Base-by-base conservation (phyloP, 306 rosid species). In the Vicia sativa region DNA sequence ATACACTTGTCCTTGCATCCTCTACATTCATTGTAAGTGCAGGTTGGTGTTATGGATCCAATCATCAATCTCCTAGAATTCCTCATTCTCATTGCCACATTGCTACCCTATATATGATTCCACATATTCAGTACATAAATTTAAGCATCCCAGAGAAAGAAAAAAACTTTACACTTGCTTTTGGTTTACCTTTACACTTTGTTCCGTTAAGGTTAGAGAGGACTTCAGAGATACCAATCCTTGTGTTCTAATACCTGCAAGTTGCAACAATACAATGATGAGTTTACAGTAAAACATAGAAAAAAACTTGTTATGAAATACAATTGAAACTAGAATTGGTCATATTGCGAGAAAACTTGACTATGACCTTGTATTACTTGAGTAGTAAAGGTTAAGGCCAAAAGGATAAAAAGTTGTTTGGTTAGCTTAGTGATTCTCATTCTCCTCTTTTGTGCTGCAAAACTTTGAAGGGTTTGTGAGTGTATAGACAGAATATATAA, bases 1-100 rank as follows among this genome's bases (percentile, higher is more conserved):
- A 83, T 86, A 84, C 99, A 93, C 67, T 63, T 88, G 83, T 65
- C 83, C 63, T 84, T 93, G 82, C 99, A 93, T 1, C 90, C 92
- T 83, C 89, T 86, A 60, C 99, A 93, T 55, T 93, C 99, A 81
- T 93, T 93, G 65, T 83, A 90, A 29, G 99, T 88, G 62, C 97
- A 93, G 18, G 79, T 90, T 74, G 99, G 99, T 44, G 97, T 91
- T 11, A 97, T 93, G 28, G 99, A 93, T 63, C 99, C 99, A 68
- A 93, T 93, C 97, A 83, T 87, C 83, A 90, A 11, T 66, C 96
- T 84, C 77, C 96, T 87, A 3, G 77, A 71, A 64, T 80, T 78
- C 63, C 76, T 84, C 72, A 18, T 41, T 57, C 7, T 79, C 83
- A 74, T 45, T 63, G 21, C 74, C 67, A 67, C 71, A 21, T 67